Evolutionary conservation across 331 rosid genomes (phyloP).

Genomic region (Malus hybrid): DNA sequence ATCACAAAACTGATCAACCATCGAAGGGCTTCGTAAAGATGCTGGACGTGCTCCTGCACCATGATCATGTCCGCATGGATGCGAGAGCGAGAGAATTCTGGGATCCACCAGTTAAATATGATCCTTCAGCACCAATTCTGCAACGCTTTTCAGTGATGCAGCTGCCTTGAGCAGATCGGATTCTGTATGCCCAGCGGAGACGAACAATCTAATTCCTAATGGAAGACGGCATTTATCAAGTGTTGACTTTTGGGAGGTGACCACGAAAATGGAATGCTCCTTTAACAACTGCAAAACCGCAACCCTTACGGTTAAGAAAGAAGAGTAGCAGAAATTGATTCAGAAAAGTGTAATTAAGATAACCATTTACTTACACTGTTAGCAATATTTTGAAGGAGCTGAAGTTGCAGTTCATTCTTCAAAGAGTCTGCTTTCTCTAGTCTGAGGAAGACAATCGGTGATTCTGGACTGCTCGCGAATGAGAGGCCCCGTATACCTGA

Average conservation of each 20-base stretch:
- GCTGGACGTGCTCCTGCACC: background rate
- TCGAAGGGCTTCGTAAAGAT: background rate
- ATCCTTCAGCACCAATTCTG: constrained; percentile 52
- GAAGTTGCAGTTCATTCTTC: constrained; percentile 47
- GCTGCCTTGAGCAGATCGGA: constrained; percentile 65
- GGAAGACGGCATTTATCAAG: constrained; percentile 77
- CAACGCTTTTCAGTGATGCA: constrained; percentile 63
- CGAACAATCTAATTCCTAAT: constrained; percentile 70
- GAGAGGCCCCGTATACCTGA: constrained; percentile 50
- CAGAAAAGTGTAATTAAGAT: background rate
- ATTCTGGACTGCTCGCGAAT: constrained; percentile 69
- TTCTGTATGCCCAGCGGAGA: constrained; percentile 80
- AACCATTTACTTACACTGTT: constrained; percentile 46
- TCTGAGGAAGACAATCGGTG: constrained; percentile 78
- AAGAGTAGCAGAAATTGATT: constrained; percentile 7
- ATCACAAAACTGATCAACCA: constrained; percentile 11
- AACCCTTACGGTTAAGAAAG: constrained; percentile 1
- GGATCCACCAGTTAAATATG: constrained; percentile 17
- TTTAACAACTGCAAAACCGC: constrained; percentile 49
- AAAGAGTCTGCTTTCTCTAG: constrained; percentile 57
- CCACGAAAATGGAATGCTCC: constrained; percentile 67
- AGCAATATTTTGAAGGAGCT: constrained; percentile 61
- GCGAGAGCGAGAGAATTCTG: constrained; percentile 1
- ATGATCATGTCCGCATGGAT: background rate
- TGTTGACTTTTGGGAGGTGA: constrained; percentile 62